A percentile compares a stretch with the other conserved stretches of the same genome.
Conservation (phyloP, 2,329 filamentous ascomycete genomes). For the Ophiostoma fasciatum region DNA sequence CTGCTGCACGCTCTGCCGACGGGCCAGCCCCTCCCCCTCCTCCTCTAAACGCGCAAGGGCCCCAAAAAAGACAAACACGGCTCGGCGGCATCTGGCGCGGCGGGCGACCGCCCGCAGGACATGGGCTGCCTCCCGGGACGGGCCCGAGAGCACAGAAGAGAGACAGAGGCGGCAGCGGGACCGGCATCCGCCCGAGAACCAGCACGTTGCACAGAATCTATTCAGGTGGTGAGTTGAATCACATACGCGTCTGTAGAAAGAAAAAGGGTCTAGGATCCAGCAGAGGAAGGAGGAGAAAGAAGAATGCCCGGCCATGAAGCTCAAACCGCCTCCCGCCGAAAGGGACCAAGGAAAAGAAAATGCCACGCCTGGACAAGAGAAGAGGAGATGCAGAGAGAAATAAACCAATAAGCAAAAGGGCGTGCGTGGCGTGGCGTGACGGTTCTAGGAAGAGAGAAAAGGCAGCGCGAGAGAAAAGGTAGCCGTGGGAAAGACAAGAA, state of each 20-base stretch:
- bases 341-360: too few species aligned
- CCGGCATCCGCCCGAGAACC: too few species aligned
- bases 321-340: too few species aligned
- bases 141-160: background rate
- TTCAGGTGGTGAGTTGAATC: slow-evolving; percentile 5
- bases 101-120: background rate
- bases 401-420: background rate
- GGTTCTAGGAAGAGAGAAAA: background rate
- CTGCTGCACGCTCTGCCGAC: too few species aligned
- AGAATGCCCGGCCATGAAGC: too few species aligned
- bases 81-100: background rate
- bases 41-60: background rate
- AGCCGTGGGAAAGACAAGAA: background rate
- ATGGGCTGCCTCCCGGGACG: slow-evolving; percentile 1
- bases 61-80: background rate
- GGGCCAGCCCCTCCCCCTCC: too few species aligned
- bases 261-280: too few species aligned
- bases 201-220: background rate
- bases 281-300: too few species aligned
- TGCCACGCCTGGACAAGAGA: background rate
- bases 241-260: background rate
- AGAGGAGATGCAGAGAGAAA: background rate
- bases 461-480: background rate
- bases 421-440: too few species aligned
- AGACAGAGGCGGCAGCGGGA: background rate